Evolutionary conservation across 1,284 basidiomycete genomes (phyloP).

Genomic region (Caloboletus inedulis): DNA sequence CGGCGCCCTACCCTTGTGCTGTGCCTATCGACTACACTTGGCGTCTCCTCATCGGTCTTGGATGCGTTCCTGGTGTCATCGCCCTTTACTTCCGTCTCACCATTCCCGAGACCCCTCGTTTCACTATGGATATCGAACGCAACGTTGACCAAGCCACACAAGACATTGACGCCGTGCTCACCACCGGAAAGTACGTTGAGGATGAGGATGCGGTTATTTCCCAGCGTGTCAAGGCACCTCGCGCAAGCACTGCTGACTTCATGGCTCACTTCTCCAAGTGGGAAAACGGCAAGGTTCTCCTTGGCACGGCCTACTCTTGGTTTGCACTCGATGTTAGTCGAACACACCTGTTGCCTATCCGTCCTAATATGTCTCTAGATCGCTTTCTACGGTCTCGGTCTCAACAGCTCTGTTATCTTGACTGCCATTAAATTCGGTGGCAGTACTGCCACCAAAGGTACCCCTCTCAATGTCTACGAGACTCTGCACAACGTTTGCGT

Average conservation of each 20-base stretch:
- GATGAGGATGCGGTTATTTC: slow-evolving; percentile 40
- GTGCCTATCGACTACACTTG: slow-evolving; percentile 41
- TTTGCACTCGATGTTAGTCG: slow-evolving; percentile 55
- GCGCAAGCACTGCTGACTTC: slow-evolving; percentile 48
- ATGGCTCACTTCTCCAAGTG: slow-evolving; percentile 42
- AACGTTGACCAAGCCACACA: slow-evolving; percentile 56
- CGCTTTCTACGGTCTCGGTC: slow-evolving; percentile 60
- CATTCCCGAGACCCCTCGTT: slow-evolving; percentile 60
- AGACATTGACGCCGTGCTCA: slow-evolving; percentile 52
- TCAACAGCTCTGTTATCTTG: slow-evolving; percentile 52
- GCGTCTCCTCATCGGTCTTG: slow-evolving; percentile 50
- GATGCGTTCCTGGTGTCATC: slow-evolving; percentile 50
- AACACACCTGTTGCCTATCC: not conserved
- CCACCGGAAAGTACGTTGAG: slow-evolving; percentile 38
- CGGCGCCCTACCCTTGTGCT: slow-evolving; percentile 26
- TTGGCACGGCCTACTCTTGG: slow-evolving; percentile 55
- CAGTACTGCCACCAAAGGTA: slow-evolving; percentile 3
- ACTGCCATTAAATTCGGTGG: slow-evolving; percentile 33
- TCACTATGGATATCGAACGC: slow-evolving; percentile 70
- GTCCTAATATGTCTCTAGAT: slow-evolving; percentile 38
- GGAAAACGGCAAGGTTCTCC: slow-evolving; percentile 44
- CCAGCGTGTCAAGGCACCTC: slow-evolving; percentile 47
- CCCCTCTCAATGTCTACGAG: slow-evolving; percentile 27
- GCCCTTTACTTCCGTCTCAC: slow-evolving; percentile 58
- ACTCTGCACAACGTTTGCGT: slow-evolving; percentile 33